phyloP scores from a whole-genome alignment of 2,329 filamentous ascomycete genomes.

The Alternaria sp. region DNA sequence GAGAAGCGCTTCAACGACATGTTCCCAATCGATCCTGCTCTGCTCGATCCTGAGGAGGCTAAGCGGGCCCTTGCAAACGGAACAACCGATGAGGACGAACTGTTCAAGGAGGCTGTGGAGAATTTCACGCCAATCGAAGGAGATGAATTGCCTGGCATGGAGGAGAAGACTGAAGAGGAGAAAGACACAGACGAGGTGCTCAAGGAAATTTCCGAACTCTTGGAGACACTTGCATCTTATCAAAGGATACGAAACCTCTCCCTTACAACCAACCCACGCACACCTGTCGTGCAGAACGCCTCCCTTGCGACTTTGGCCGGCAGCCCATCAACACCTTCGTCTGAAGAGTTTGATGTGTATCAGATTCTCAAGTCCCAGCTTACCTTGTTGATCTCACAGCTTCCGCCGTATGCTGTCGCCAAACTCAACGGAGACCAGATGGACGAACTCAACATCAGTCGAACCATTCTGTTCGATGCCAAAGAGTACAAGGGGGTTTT shows the following conservation, averaged over 20 bases:
- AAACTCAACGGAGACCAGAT: conserved; percentile 87
- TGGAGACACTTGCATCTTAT: conserved; percentile 79
- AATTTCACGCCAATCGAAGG: conserved; percentile 45
- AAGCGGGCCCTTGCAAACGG: conserved; percentile 50
- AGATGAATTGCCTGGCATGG: conserved; percentile 28
- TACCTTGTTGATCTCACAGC: conserved; percentile 72
- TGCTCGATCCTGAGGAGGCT: conserved; percentile 50
- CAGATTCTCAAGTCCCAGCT: conserved; percentile 79
- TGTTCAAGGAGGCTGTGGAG: conserved; percentile 50
- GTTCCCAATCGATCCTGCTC: conserved; percentile 63
- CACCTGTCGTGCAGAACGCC: conserved; percentile 72
- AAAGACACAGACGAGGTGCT: conserved; percentile 74
- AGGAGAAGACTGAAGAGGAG: conserved; percentile 57
- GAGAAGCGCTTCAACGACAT: conserved; percentile 71
- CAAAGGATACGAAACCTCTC: conserved; percentile 80
- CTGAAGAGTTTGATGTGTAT: conserved; percentile 68
- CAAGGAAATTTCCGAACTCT: conserved; percentile 75
- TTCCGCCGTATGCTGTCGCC: conserved; percentile 86
- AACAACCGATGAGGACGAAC: conserved; percentile 43
- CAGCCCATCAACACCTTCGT: conserved; percentile 70
- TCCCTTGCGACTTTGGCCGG: conserved; percentile 63
- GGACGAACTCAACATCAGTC: conserved; percentile 83
- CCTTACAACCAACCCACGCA: conserved; percentile 70
- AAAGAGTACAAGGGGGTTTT: conserved; percentile 79
- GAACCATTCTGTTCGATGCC: conserved; percentile 75